These are phyloP conservation scores for Nitzschia inconspicua DNA, from an alignment of 108 stramenopile genomes.

Conservation along the genomic window DNA sequence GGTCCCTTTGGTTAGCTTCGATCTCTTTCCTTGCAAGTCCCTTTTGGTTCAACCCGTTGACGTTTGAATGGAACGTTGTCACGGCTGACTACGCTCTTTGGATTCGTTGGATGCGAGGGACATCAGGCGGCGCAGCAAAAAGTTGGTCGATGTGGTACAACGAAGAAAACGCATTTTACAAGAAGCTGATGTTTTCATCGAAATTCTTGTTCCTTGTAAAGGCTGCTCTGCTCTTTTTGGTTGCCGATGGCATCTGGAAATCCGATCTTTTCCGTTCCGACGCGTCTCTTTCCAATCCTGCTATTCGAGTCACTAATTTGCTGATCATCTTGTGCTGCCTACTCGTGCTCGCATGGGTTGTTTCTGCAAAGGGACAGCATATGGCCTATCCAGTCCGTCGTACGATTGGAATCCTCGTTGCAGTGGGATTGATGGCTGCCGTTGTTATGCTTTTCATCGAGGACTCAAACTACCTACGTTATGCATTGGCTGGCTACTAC, in stretches of 20 bases:
- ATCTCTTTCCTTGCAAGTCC: constrained; percentile 95
- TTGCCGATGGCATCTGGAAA: constrained; percentile 84
- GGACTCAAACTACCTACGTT: constrained; percentile 84
- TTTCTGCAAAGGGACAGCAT: constrained; percentile 50
- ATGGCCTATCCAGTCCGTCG: constrained; percentile 82
- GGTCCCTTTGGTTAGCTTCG: constrained; percentile 96
- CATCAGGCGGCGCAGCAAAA: constrained; percentile 75
- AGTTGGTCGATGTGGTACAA: constrained; percentile 95
- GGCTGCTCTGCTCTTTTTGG: constrained; percentile 67
- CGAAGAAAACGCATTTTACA: constrained; percentile 91
- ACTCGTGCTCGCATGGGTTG: constrained; percentile 47
- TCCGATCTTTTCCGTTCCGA: constrained; percentile 77
- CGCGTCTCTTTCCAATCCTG: constrained; percentile 63
- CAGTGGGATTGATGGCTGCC: constrained; percentile 61
- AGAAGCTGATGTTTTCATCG: constrained; percentile 65
- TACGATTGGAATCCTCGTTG: constrained; percentile 75
- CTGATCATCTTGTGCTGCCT: constrained; percentile 48
- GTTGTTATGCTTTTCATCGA: constrained; percentile 65
- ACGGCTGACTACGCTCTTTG: constrained; percentile 78
- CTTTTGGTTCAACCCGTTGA: constrained; percentile 99
- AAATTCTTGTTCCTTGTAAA: constrained; percentile 84
- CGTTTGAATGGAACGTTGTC: constrained; percentile 94
- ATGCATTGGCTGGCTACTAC: constrained; percentile 90
- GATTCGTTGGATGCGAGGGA: constrained; percentile 88
- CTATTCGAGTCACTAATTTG: constrained; percentile 53